A percentile compares a stretch with the other conserved stretches of the same genome.
phyloP scores from a whole-genome alignment of 1,284 basidiomycete species.

The Stygiomarasmius scandens region DNA sequence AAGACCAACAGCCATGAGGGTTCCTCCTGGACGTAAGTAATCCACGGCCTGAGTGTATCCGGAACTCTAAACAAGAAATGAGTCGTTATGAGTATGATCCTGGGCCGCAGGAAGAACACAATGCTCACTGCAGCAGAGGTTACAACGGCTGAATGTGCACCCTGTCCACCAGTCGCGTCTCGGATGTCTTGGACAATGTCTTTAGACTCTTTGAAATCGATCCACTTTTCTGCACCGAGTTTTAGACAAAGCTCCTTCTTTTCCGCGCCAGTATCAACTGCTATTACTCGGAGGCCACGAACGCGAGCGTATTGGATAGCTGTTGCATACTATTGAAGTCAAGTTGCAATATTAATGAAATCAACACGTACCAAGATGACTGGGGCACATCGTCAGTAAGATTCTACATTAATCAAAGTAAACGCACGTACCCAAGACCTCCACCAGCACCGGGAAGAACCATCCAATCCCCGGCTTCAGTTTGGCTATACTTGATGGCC shows the following conservation, averaged over 20 bases:
- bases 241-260: slow-evolving; percentile 70
- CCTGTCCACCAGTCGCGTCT: slow-evolving; percentile 66
- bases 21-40: slow-evolving; percentile 66
- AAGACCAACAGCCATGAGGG: slow-evolving; percentile 77
- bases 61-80: slow-evolving; percentile 35
- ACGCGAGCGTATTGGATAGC: slow-evolving; percentile 81
- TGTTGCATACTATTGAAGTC: slow-evolving; percentile 25
- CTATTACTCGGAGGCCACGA: slow-evolving; percentile 80
- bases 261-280: slow-evolving; percentile 79
- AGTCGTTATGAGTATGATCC: slow-evolving; percentile 20
- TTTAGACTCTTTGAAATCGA: slow-evolving; percentile 74
- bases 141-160: slow-evolving; percentile 77
- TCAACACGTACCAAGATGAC: slow-evolving; percentile 50
- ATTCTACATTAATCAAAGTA: no score
- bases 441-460: slow-evolving; percentile 81
- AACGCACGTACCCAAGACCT: slow-evolving; percentile 70
- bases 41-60: slow-evolving; percentile 75
- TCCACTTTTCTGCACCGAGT: slow-evolving; percentile 79
- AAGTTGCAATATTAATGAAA: neutral
- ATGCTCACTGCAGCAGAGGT: slow-evolving; percentile 50
- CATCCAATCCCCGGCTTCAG: slow-evolving; percentile 76
- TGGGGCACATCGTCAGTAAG: no score
- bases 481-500: slow-evolving; percentile 76
- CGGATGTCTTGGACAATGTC: slow-evolving; percentile 66
- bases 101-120: neutral